Base-by-base conservation (phyloP, 1,284 basidiomycete genomes). In the Cutaneotrichosporon sp. region DNA sequence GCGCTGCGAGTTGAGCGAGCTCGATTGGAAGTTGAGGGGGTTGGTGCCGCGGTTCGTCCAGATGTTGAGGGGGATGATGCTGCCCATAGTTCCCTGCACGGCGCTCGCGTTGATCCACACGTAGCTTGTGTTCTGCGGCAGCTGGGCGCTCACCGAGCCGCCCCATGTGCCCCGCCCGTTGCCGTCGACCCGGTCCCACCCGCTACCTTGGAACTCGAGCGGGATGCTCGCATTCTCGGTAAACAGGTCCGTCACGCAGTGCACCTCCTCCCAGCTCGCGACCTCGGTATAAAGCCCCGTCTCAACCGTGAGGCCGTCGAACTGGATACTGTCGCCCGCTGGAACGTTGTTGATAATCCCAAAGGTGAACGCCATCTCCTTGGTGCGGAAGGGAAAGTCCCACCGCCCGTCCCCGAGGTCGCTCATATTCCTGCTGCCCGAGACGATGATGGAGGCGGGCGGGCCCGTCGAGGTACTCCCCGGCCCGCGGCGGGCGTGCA, bases 61-160 rank as follows among this genome's bases (percentile, higher is more conserved):
- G 34, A 53, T 38, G 34, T 25, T 53, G 20, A 53, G 14, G 22
- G 20, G n/a, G n/a, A n/a, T 18, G 14, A 36, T 53, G 9, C 20
- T 11, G 33, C 22, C 18, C n/a, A 10, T 24, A 10, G 20, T 14
- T 11, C 34, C 31, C 2, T 8, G 1, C 5, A 53, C 34, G 3
- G 51, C 9, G 22, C 20, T 53, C 10, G 20, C 51, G 33, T 53
- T 53, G 34, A 53, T 14, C 51, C 51, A 53, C 8, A 53, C 34
- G 5, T 25, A 53, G 13, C 18, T 25, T 4, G 51, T 53, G 34
- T 53, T 53, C 34, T 53, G 33, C 5, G 51, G 51, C 34, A 53
- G 8, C 2, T 18, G 7, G 7, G 22, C 22, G 1, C 4, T 9
- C 3, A 53, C 33, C 3, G 51, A 22, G 0, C 51, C 51, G 4